phyloP scores from a whole-genome alignment of 768 basidiomycete species.

The Pleurotus tuber-regium region DNA sequence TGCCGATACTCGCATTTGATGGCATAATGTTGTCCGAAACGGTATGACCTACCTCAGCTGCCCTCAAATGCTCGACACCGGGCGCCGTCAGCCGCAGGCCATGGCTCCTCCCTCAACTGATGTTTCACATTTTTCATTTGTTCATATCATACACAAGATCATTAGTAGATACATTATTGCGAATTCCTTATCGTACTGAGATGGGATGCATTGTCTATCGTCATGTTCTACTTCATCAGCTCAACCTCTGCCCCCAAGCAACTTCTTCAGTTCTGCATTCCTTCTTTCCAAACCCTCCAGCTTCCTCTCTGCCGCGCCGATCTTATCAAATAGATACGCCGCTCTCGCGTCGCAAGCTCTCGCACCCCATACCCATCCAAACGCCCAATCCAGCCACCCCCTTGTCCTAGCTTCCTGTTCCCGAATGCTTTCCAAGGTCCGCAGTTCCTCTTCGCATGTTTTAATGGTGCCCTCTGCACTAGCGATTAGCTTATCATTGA shows the following conservation, averaged over 20 bases:
- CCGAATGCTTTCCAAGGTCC: conserved; percentile 63
- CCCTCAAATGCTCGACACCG: too few species aligned
- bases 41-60: too few species aligned
- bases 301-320: conserved; percentile 66
- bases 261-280: conserved; percentile 66
- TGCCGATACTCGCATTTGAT: too few species aligned
- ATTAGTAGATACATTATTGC: conserved; percentile 5
- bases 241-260: conserved; percentile 39
- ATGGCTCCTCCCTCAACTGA: background rate
- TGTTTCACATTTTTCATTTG: background rate
- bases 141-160: background rate
- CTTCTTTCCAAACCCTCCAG: conserved; percentile 67
- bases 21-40: too few species aligned
- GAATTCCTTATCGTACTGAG: too few species aligned
- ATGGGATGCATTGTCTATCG: too few species aligned
- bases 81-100: background rate
- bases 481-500: conserved; percentile 67
- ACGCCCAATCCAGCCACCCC: conserved; percentile 28
- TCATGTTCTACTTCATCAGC: background rate
- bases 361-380: conserved; percentile 40
- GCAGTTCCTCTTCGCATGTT: conserved; percentile 75
- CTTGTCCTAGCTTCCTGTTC: conserved; percentile 36
- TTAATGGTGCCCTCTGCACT: conserved; percentile 62
- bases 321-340: conserved; percentile 69
- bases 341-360: conserved; percentile 58